Conservation (phyloP, 2,329 filamentous ascomycete species). For the Trichoderma atroviride region DNA sequence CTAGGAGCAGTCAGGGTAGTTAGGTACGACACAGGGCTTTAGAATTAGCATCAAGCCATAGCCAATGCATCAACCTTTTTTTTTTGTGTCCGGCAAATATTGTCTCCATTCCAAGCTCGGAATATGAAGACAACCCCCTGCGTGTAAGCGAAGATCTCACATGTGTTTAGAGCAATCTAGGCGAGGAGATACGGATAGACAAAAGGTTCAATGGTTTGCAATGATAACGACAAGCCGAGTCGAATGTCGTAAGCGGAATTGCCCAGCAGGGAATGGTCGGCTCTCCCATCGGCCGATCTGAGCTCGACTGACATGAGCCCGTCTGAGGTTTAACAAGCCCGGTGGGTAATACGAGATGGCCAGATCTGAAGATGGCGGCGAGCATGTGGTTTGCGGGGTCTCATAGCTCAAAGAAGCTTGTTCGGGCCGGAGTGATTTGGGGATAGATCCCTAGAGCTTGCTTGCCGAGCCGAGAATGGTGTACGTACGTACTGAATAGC, state of each 20-base stretch:
- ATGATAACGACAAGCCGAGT: background rate
- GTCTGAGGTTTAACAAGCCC: background rate
- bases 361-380: conserved; percentile 3
- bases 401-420: background rate
- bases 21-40: conserved; percentile 3
- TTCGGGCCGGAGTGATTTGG: conserved; percentile 3
- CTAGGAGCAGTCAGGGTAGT: background rate
- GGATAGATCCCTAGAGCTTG: background rate
- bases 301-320: conserved; percentile 2
- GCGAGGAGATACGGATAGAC: background rate
- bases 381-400: conserved; percentile 14
- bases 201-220: background rate
- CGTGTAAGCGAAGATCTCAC: background rate
- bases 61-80: background rate
- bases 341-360: background rate
- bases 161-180: background rate
- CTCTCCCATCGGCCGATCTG: background rate
- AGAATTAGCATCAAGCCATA: background rate
- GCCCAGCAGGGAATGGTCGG: conserved; percentile 7
- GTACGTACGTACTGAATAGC: background rate
- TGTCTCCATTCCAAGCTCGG: background rate
- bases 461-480: conserved; percentile 13
- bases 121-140: background rate
- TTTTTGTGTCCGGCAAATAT: background rate
- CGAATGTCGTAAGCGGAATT: background rate